Evolutionary conservation across 164 flowering plant species (phyloP).

Genomic region (Nymphaea thermarum): DNA sequence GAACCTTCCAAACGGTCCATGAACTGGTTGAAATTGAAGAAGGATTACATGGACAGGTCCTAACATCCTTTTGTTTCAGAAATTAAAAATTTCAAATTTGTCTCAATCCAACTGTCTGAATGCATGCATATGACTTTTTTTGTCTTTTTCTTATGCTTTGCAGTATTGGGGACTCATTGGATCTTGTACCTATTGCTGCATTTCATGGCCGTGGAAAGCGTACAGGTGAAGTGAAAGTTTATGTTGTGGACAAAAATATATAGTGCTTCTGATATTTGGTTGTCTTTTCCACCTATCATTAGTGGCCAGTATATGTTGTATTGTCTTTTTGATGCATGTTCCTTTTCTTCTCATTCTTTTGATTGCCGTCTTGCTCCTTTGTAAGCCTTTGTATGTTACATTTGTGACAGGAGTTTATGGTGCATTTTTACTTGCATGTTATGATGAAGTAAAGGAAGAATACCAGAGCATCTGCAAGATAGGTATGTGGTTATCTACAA

Average conservation of each 20-base stretch:
- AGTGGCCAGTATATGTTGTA: too few species aligned
- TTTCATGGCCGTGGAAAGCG: constrained; percentile 98
- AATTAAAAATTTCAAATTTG: constrained; percentile 2
- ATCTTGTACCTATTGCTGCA: constrained; percentile 95
- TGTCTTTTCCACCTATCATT: not conserved
- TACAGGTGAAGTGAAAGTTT: constrained; percentile 36
- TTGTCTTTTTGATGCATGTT: too few species aligned
- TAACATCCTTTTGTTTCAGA: not conserved
- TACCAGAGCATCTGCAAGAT: constrained; percentile 96
- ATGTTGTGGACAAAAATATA: not conserved
- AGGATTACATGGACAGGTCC: constrained; percentile 92
- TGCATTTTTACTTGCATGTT: constrained; percentile 96
- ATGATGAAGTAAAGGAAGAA: constrained; percentile 75
- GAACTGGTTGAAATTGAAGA: constrained; percentile 96
- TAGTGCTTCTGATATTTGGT: not conserved
- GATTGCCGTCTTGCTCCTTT: not conserved
- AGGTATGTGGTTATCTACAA: constrained; percentile 27
- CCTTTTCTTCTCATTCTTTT: too few species aligned
- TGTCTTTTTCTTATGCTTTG: constrained; percentile 1
- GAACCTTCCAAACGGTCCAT: constrained; percentile 90
- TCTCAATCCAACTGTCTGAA: not conserved
- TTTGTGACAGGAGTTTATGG: constrained; percentile 73
- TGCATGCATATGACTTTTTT: not conserved
- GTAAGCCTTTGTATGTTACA: not conserved
- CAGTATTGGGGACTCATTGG: constrained; percentile 93